These are phyloP conservation scores for Tylopilus intermedius DNA, from an alignment of 768 basidiomycete species.

Conservation along the genomic window DNA sequence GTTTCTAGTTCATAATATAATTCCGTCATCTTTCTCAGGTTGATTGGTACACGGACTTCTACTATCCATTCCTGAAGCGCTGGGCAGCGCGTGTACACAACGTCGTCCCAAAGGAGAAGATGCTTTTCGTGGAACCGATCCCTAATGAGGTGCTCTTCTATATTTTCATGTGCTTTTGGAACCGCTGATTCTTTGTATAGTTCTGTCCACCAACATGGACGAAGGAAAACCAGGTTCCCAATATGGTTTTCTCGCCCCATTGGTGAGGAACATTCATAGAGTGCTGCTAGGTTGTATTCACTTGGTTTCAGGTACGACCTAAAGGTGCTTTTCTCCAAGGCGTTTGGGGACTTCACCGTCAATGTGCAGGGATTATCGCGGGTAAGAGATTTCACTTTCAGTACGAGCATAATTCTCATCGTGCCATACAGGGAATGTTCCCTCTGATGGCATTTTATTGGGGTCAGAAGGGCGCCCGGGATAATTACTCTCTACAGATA, in stretches of 20 bases:
- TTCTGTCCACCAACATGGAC: constrained; percentile 81
- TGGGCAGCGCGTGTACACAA: constrained; percentile 62
- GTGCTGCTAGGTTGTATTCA: background rate
- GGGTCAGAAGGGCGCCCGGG: constrained; percentile 74
- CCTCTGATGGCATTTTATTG: constrained; percentile 77
- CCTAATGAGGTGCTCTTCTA: constrained; percentile 80
- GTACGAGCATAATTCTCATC: constrained; percentile 5
- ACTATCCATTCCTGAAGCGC: constrained; percentile 66
- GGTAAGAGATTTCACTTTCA: constrained; percentile 39
- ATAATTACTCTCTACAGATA: constrained; percentile 82
- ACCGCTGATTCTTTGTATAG: constrained; percentile 35
- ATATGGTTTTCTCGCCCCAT: constrained; percentile 71
- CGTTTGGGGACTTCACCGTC: constrained; percentile 78
- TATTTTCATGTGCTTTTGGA: background rate
- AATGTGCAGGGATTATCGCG: constrained; percentile 91
- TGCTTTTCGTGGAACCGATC: constrained; percentile 78
- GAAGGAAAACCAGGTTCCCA: constrained; percentile 50
- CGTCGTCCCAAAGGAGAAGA: constrained; percentile 46
- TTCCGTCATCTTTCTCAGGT: constrained; percentile 39
- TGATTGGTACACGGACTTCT: constrained; percentile 85
- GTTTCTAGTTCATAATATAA: background rate
- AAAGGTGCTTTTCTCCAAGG: constrained; percentile 79
- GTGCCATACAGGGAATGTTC: constrained; percentile 69
- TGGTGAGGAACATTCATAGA: constrained; percentile 42
- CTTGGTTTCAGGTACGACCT: constrained; percentile 74